Base-by-base conservation (phyloP, 345 rosid genomes). In the Geranium brycei region DNA sequence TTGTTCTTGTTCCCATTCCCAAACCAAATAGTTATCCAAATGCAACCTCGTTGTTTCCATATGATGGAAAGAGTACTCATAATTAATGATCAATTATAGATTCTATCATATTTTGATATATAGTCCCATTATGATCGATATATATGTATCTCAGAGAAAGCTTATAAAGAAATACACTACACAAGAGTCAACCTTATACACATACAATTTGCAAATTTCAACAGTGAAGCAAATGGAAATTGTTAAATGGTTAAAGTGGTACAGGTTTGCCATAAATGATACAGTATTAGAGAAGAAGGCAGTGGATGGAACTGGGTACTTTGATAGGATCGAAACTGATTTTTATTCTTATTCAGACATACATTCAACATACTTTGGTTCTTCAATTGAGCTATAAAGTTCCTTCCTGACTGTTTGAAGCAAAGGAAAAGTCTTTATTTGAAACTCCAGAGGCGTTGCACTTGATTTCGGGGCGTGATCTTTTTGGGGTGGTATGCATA, bases 341-440 rank as follows among this genome's bases (percentile, higher is more conserved):
- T 89, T 92, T n/a, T n/a, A n/a, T n/a, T n/a, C n/a, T 62, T 83
- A 89, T 70, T 87, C 96, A 28, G 96, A 96, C n/a, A 65, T 92
- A 55, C 83, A 79, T 35, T 73, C 83, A 0, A 95, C 96, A 19
- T 92, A 82, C 64, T 89, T 85, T 57, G 98, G 98, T 16, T 96
- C 96, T 71, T 74, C 62, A 13, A 77, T 89, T n/a, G 95, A 87
- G 51, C 88, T 31, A 67, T 82, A 75, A 87, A 89, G 69, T 80
- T 83, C 75, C 95, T 92, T 73, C 98, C 98, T 1, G 87, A 84
- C 67, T 73, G 88, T 92, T 92, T 69, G 96, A 92, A 83, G 98
- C 96, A 2, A 95, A 92, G 85, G 98, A 89, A 70, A 87, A 96
- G 71, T 92, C 98, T 76, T 80, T 79, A 51, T 80, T 41, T 71